Base-by-base conservation (phyloP, 495 filamentous ascomycete genomes). In the Corynascus novoguineensis region DNA sequence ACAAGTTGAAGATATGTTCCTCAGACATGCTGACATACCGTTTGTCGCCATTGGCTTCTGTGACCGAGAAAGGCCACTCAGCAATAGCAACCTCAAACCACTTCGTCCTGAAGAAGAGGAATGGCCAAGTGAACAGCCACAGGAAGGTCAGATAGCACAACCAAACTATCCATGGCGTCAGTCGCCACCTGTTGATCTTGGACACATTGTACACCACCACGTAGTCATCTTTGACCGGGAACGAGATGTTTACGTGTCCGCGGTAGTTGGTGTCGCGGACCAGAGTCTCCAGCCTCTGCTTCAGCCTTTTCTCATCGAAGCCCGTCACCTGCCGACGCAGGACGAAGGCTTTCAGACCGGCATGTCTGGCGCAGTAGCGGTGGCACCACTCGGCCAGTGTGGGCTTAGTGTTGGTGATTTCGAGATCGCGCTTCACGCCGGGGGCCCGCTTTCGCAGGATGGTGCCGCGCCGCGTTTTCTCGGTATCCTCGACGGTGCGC, bases 111-210 rank as follows among this genome's bases (percentile, higher is more conserved):
- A 86, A 77, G 72, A 78, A 83, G 28, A 87, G 69, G 42, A 79
- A 74, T 15, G 84, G 85, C 85, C 85, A 86, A 17, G 75, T 68
- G 62, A 86, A 75, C 34, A 86, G 60, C 73, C 83, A 84, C 40
- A 84, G 66, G 51, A 86, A 78, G 3, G 78, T 81, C 12, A 85
- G 63, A 62, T 77, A 80, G 68, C 83, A 86, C 34, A 86, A 22
- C 77, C 75, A 83, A 10, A 73, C 63, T 27, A 85, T 73, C 76
- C 80, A 86, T 11, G 49, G 57, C 5, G 73, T 84, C 50, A 77
- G 67, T 4, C 85, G 77, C 77, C 80, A 82, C n/a, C 65, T 34
- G 52, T 85, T 86, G 50, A 78, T 73, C 50, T 65, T 73, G 42
- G 75, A 75, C 0, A 77, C 70, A 40, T 81, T 83, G 66, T 81